Evolutionary conservation across 163 green algal genomes (phyloP), one percentile per base, ranked within the genome.

Genomic region (Scenedesmus sp.): DNA sequence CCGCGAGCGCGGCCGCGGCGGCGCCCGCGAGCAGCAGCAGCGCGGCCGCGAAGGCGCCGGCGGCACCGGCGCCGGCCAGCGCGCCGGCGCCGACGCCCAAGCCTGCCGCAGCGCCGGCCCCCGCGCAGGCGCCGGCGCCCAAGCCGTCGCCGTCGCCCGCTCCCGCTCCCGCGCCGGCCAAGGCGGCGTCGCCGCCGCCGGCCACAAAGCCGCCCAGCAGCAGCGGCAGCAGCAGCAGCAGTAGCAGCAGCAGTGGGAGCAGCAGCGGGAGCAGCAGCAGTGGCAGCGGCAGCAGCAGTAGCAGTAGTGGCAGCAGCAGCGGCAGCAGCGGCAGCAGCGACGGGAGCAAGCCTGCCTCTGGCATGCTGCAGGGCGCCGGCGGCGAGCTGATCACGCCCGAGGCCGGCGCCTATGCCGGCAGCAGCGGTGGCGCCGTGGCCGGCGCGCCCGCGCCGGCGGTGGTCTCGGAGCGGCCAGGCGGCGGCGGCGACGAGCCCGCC

Each of bases 331-430:
- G 53, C 53, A 60, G 53, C 53, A 60, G 53, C 39, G 10, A 15
- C 39, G 39, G 10, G 7, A 47, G 39, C 39, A 47, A n/a, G n/a
- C n/a, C n/a, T n/a, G n/a, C n/a, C n/a, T n/a, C n/a, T n/a, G n/a
- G n/a, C n/a, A 47, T 47, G 6, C 6, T 47, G 39, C 7, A 47
- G 7, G 39, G 39, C 39, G 7, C 10, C 26, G 39, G 15, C 15
- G 45, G 10, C 3, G 64, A 74, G 47, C 28, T 75, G 14, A 18
- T 75, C 17, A 75, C 63, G 48, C 66, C 66, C 22, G 66, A 75
- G 31, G 33, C 50, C n/a, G 66, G 66, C 2, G 63, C 28, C 42
- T 75, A 75, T 51, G 48, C 47, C 6, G 28, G 24, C 26, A 44
- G 56, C 56, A 42, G 39, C 39, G 10, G 58, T 47, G 7, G 7